phyloP scores from a whole-genome alignment of 768 basidiomycete species.

The Pulveroboletus sp. region DNA sequence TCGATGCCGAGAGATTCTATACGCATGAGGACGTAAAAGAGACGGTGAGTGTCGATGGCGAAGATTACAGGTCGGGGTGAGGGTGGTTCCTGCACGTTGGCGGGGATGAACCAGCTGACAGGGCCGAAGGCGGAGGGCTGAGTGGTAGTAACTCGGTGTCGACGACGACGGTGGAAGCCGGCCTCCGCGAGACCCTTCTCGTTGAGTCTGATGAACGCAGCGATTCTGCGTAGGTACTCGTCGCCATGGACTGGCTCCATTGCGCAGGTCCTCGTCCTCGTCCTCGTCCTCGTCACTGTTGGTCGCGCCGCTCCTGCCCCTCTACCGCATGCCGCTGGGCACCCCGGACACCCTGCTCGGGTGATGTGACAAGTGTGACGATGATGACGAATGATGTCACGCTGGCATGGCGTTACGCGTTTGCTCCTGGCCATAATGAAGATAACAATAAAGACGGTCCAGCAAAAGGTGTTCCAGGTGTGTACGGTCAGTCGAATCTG shows the following conservation, averaged over 20 bases:
- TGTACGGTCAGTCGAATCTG: not conserved
- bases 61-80: conserved; percentile 60
- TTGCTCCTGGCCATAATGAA: conserved; percentile 55
- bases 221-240: conserved; percentile 65
- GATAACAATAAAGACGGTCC: conserved; percentile 92
- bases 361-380: conserved; percentile 22
- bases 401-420: conserved; percentile 1
- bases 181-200: conserved; percentile 70
- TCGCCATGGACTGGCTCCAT: conserved; percentile 65
- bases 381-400: conserved; percentile 22
- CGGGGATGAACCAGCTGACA: conserved; percentile 49
- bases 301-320: conserved; percentile 17
- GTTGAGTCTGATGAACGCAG: conserved; percentile 67
- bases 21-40: conserved; percentile 85
- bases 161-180: conserved; percentile 47
- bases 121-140: conserved; percentile 52
- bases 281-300: conserved; percentile 6
- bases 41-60: conserved; percentile 70
- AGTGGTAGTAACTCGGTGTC: conserved; percentile 28
- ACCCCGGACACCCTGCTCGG: conserved; percentile 20
- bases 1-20: conserved; percentile 76
- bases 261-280: conserved; percentile 2
- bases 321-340: conserved; percentile 16
- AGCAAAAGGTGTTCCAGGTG: conserved; percentile 88
- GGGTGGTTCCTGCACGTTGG: conserved; percentile 22